Base-by-base conservation (phyloP, 768 basidiomycete species). In the Calocera cornea region DNA sequence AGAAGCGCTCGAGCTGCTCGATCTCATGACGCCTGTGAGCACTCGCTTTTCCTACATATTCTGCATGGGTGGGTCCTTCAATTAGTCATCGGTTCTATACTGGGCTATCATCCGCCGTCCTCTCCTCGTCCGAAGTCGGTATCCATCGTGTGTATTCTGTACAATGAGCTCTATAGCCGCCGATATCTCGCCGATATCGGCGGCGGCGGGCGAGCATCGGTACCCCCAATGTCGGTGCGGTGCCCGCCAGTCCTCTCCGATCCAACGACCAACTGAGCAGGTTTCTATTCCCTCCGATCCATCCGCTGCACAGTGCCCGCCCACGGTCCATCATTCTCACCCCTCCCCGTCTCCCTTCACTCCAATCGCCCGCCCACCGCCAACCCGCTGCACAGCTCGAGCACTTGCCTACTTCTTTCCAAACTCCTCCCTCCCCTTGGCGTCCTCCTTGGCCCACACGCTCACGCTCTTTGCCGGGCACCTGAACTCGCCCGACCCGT, bases 401-500 rank as follows among this genome's bases (percentile, higher is more conserved):
- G 24, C 54, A 11, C 63, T 31, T 10, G 10, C 27, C 54, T 60
- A 69, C 38, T 73, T 60, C 71, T 76, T 78, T 66, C 72, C 74
- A 69, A 78, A 81, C 69, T 76, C 76, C 29, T 80, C 77, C 34
- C 78, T 65, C 27, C 79, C 79, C 34, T 73, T 70, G 0, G 80
- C 79, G 68, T 78, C 77, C 27, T 71, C 73, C 71, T 78, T 78
- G 22, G 75, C 75, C 79, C 79, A 80, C 64, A 81, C 76, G 2
- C 77, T 74, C 49, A 80, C 74, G 69, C 75, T 77, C 65, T 75
- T 73, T 10, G 74, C 72, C 22, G 77, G 76, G 66, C 76, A 80
- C 34, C 66, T 70, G 77, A 82, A 82, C 40, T 78, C 76, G 10
- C 76, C 80, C 79, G 79, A 80, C 17, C 79, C 79, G 65, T 80